phyloP scores from a whole-genome alignment of 2,329 filamentous ascomycete species.

The Camptophora hylomeconis region DNA sequence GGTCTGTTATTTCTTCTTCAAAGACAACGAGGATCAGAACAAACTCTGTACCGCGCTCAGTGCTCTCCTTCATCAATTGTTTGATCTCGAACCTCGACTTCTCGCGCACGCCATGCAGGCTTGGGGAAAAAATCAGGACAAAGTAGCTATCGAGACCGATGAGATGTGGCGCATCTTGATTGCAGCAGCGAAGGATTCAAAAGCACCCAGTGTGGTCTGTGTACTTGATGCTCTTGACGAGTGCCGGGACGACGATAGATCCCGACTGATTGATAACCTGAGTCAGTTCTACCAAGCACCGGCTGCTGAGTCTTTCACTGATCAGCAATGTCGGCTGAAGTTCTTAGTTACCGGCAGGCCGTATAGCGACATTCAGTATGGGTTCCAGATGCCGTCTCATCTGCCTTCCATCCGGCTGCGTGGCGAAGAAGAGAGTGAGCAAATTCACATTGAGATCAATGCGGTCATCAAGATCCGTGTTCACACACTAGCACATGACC shows the following conservation, averaged over 20 bases:
- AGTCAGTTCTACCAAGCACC: constrained; percentile 3
- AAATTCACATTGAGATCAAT: constrained; percentile 16
- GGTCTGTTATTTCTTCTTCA: constrained; percentile 27
- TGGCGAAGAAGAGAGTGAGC: constrained; percentile 10
- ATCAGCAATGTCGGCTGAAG: constrained; percentile 7
- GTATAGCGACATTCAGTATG: constrained; percentile 15
- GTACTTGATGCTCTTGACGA: constrained; percentile 19
- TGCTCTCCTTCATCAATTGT: constrained; percentile 25
- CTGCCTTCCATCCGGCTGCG: constrained; percentile 9
- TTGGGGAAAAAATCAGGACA: constrained; percentile 2
- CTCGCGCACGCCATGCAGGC: constrained; percentile 9
- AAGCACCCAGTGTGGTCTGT: constrained; percentile 9
- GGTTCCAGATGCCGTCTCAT: constrained; percentile 10
- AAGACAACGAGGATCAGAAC: constrained; percentile 23
- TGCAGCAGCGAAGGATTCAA: constrained; percentile 4
- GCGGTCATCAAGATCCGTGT: constrained; percentile 13
- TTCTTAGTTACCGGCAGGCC: constrained; percentile 19
- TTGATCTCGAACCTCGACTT: constrained; percentile 16
- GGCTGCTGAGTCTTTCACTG: neutral
- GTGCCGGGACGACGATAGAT: constrained; percentile 10
- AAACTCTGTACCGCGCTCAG: constrained; percentile 20
- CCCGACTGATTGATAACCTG: constrained; percentile 7
- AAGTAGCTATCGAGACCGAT: constrained; percentile 6
- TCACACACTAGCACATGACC: constrained; percentile 3
- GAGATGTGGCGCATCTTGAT: constrained; percentile 12